Percentiles rank a stretch among this genome's conserved stretches.
These are phyloP conservation scores for Pichia sporocuriosa DNA, from an alignment of 805 yeast genomes.

Conservation along the genomic window DNA sequence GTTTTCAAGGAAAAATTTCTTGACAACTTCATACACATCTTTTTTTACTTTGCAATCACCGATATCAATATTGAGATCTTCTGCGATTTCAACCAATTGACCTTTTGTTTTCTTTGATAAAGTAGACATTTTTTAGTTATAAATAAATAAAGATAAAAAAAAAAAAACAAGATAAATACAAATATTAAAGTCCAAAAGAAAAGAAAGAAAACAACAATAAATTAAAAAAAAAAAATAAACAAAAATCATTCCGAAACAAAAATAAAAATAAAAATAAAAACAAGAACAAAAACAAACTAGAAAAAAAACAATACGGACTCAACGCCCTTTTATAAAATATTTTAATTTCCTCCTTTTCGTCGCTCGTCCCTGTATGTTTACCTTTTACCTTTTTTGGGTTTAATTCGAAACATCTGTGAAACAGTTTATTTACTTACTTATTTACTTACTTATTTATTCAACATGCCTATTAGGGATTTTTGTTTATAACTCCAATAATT, in stretches of 20 bases:
- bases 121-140: constrained; percentile 16
- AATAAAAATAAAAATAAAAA: not conserved
- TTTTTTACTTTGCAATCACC: constrained; percentile 23
- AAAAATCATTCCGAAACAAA: not conserved
- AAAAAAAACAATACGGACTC: not conserved
- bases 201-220: not conserved
- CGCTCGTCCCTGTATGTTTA: constrained; percentile 6
- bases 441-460: no score
- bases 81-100: constrained; percentile 28
- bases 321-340: not conserved
- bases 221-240: not conserved
- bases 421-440: no score
- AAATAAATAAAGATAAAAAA: no score
- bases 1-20: constrained; percentile 19
- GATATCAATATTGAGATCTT: constrained; percentile 22
- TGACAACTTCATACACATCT: constrained; percentile 22
- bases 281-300: not conserved
- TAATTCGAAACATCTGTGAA: no score
- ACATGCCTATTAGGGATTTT: not conserved
- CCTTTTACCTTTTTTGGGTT: constrained; percentile 8
- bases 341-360: not conserved
- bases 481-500: constrained; percentile 27
- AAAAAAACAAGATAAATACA: no score
- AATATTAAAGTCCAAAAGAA: not conserved
- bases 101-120: constrained; percentile 27